Percentiles rank a stretch among this genome's conserved stretches.
Evolutionary conservation across 192 early-diverging fungal species (phyloP).

Genomic region (Paraglomus occultum): DNA sequence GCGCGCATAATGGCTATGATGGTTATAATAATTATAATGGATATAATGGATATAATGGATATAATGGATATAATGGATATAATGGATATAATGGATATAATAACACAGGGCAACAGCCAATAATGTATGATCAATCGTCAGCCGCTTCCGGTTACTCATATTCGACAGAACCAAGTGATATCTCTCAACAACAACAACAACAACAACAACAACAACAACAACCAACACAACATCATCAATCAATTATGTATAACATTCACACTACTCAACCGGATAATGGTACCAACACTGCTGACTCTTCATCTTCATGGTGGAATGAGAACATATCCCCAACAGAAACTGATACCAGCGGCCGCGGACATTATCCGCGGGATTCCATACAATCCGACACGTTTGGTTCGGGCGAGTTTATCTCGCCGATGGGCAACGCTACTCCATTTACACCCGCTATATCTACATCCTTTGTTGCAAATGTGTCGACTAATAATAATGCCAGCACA

Average conservation of each 20-base stretch:
- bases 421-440: background rate
- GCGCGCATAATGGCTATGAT: conserved; percentile 12
- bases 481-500: background rate
- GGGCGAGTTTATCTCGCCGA: conserved; percentile 20
- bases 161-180: background rate
- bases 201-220: conserved; percentile 13
- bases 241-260: background rate
- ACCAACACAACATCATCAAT: conserved; percentile 9
- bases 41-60: conserved; percentile 9
- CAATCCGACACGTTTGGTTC: background rate
- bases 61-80: background rate
- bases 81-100: conserved; percentile 11
- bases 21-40: conserved; percentile 16
- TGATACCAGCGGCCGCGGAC: background rate
- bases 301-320: conserved; percentile 24
- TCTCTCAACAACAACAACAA: background rate
- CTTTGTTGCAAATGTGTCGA: background rate
- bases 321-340: background rate
- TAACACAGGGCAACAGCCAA: background rate
- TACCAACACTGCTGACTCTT: background rate
- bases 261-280: background rate
- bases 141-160: background rate
- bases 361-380: background rate
- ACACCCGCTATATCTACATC: background rate
- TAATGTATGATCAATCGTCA: background rate